phyloP scores from a whole-genome alignment of 2,329 filamentous ascomycete genomes.

The Colletotrichum sp. region DNA sequence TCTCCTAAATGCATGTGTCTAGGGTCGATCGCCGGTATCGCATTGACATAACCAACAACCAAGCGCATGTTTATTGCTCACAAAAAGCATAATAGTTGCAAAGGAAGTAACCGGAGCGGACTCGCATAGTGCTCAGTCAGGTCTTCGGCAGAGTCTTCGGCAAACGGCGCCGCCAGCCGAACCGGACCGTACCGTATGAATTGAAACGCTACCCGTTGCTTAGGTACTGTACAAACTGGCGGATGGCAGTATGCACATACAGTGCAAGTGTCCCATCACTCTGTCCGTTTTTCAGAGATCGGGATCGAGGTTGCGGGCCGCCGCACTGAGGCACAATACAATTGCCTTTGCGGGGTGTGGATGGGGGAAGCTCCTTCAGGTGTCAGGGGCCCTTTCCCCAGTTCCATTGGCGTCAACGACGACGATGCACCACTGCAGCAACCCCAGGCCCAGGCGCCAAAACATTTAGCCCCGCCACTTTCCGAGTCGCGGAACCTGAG shows the following conservation, averaged over 20 bases:
- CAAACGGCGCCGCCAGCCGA: constrained; percentile 14
- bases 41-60: background rate
- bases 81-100: background rate
- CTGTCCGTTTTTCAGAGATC: background rate
- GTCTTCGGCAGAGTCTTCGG: constrained; percentile 13
- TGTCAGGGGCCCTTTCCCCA: background rate
- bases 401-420: background rate
- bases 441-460: constrained; percentile 4
- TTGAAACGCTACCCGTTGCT: background rate
- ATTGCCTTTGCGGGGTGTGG: constrained; percentile 11
- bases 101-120: background rate
- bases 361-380: background rate
- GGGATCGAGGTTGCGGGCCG: background rate
- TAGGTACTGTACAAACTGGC: background rate
- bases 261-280: background rate
- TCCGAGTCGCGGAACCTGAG: constrained; percentile 17
- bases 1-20: background rate
- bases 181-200: background rate
- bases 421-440: background rate
- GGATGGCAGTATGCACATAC: background rate
- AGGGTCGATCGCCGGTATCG: background rate
- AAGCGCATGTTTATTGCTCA: background rate
- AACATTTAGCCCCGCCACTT: constrained; percentile 23
- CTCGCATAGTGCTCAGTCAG: background rate
- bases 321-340: background rate